A percentile compares a stretch with the other conserved stretches of the same genome.
These are phyloP conservation scores for Phytophthora pini DNA, from an alignment of 352 stramenopile species.

Conservation along the genomic window DNA sequence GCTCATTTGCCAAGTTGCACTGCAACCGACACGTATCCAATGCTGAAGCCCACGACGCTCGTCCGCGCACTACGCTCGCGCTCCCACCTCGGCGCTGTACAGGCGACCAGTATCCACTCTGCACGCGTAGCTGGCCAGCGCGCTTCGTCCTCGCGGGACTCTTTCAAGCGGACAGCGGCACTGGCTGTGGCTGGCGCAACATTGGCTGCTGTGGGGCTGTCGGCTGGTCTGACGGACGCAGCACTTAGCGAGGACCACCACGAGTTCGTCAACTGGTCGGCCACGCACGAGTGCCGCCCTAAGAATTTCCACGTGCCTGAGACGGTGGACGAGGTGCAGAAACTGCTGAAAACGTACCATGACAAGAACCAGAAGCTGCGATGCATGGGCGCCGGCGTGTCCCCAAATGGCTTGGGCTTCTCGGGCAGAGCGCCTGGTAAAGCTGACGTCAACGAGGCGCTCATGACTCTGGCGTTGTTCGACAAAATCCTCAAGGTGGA, in stretches of 20 bases:
- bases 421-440: constrained; percentile 39
- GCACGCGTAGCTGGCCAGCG: constrained; percentile 9
- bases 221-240: constrained; percentile 7
- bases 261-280: constrained; percentile 86
- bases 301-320: constrained; percentile 74
- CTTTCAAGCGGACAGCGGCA: constrained; percentile 13
- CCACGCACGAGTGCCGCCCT: constrained; percentile 77
- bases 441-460: constrained; percentile 53
- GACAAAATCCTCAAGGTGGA: constrained; percentile 94
- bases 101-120: constrained; percentile 14
- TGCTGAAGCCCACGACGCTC: constrained; percentile 17
- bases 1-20: constrained; percentile 6
- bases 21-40: constrained; percentile 7
- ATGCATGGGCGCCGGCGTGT: constrained; percentile 96
- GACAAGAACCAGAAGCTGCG: constrained; percentile 84
- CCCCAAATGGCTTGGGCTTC: constrained; percentile 97
- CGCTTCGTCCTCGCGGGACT: not conserved
- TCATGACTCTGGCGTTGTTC: constrained; percentile 94
- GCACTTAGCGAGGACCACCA: constrained; percentile 49
- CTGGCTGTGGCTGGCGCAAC: constrained; percentile 27
- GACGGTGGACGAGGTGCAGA: constrained; percentile 73
- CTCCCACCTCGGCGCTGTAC: constrained; percentile 3
- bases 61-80: constrained; percentile 7
- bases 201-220: constrained; percentile 24
- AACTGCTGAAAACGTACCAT: constrained; percentile 65